phyloP scores from a whole-genome alignment of 176 grass and related monocot species.

The Melocanna baccifera region DNA sequence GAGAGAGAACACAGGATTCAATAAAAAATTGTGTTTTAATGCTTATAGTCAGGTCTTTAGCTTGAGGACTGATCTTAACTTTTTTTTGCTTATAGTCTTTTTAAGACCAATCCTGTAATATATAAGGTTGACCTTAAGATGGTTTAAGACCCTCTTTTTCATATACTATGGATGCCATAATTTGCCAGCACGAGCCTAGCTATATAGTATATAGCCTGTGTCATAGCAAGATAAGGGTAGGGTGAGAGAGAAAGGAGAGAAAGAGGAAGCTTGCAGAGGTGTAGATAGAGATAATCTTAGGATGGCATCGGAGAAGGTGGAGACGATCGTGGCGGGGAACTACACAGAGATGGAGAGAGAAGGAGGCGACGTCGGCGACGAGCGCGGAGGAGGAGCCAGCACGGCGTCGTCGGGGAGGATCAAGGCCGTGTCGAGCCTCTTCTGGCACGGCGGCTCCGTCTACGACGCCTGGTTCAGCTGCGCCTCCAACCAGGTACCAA shows the following conservation, averaged over 20 bases:
- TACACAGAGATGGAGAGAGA: slow-evolving; percentile 91
- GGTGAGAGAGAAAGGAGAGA: neutral
- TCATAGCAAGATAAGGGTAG: neutral
- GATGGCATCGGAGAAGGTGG: slow-evolving; percentile 96
- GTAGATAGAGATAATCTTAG: neutral
- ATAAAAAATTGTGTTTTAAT: too few relatives aligned
- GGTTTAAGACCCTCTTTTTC: too few relatives aligned
- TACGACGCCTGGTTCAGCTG: slow-evolving; percentile 99
- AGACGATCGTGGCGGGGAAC: slow-evolving; percentile 93
- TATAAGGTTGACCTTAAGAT: too few relatives aligned
- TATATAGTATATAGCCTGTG: slow-evolving; percentile 12
- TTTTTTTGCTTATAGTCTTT: too few relatives aligned
- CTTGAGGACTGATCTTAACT: too few relatives aligned
- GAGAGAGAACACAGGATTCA: too few relatives aligned
- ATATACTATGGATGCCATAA: too few relatives aligned
- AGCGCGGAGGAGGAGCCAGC: neutral
- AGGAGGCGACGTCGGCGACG: neutral
- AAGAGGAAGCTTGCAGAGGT: neutral
- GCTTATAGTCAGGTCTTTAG: too few relatives aligned
- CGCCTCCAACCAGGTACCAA: slow-evolving; percentile 85
- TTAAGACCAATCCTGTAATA: too few relatives aligned
- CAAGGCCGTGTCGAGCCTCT: slow-evolving; percentile 52
- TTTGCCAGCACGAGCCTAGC: slow-evolving; percentile 7
- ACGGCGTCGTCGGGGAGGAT: neutral
- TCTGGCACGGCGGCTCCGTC: slow-evolving; percentile 94